Evolutionary conservation across 2,329 filamentous ascomycete genomes (phyloP), one percentile per base, ranked within the genome.

Genomic region (Beauveria sp.): DNA sequence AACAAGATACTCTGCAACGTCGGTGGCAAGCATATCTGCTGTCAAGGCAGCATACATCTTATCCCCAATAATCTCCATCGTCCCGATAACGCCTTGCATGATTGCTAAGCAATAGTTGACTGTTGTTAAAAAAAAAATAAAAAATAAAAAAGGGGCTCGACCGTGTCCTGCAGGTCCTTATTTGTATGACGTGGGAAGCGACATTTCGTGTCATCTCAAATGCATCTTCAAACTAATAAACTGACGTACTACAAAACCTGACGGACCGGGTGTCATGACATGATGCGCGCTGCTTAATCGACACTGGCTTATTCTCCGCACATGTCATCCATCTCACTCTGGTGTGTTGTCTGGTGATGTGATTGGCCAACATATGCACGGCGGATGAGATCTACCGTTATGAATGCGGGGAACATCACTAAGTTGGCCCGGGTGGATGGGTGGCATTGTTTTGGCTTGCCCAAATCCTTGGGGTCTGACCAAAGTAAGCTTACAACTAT

Each of bases 351-450:
- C 40, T 20, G 10, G 26, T 16, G 26, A 38, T 12, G n/a, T 12
- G 57, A 60, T 60, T 60, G 57, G 57, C 16, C n/a, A 38, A 40
- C 10, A 20, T 43, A 34, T 42, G 45, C 22, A 22, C 7, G 12
- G 10, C 45, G 46, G 6, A 42, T 31, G 46, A 51, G 57, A 60
- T 60, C 48, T 60, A n/a, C 45, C 49, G 56, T 59, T 52, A 40
- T 34, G 48, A 60, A 45, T 53, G 57, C 57, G 57, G 57, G 57
- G 57, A 60, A 53, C 49, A 60, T 60, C 57, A 60, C 57, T 60
- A 60, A 60, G 48, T 53, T 51, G 46, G 52, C 14, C 46, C 18
- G 48, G 46, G 52, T 52, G 24, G 57, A 49, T 45, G 57, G 46
- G 48, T 52, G 49, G 57, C 48, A 20, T 38, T 42, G n/a, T 10